Percentiles rank a stretch among this genome's conserved stretches.
These are phyloP conservation scores for Calendula officinalis DNA, from an alignment of 129 eudicot species.

Conservation along the genomic window DNA sequence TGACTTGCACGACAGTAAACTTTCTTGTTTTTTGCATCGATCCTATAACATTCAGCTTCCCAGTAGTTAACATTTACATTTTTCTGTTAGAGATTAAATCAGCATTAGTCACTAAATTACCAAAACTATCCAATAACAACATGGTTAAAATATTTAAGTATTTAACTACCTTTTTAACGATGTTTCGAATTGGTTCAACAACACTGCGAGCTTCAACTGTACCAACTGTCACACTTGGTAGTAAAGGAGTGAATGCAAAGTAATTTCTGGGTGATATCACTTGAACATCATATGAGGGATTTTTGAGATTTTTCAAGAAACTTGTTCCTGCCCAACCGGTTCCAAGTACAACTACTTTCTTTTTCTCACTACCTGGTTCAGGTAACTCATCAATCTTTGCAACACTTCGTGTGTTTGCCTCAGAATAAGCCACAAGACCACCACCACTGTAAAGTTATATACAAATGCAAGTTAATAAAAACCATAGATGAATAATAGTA, in stretches of 20 bases:
- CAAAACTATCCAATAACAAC: not conserved
- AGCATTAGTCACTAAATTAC: conserved; percentile 7
- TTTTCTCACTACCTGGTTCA: conserved; percentile 45
- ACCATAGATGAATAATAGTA: no score
- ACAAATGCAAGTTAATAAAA: not conserved
- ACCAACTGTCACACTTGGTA: conserved; percentile 83
- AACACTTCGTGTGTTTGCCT: conserved; percentile 35
- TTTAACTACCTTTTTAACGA: conserved; percentile 51
- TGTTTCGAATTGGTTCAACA: conserved; percentile 73
- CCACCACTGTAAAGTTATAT: conserved; percentile 51
- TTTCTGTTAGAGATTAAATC: conserved; percentile 46
- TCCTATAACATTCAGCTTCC: conserved; percentile 79
- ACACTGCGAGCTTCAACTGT: conserved; percentile 83
- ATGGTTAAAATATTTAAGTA: not conserved
- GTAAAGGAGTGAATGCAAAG: conserved; percentile 78
- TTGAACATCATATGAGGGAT: conserved; percentile 68
- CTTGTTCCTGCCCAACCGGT: conserved; percentile 96
- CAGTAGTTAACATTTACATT: conserved; percentile 45
- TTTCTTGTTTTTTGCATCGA: conserved; percentile 67
- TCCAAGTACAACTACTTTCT: conserved; percentile 74
- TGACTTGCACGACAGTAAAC: conserved; percentile 53
- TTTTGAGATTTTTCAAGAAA: conserved; percentile 62
- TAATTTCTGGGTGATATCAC: conserved; percentile 83
- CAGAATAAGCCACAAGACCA: conserved; percentile 72
- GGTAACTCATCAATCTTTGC: conserved; percentile 25